phyloP scores from a whole-genome alignment of 1,139 yeast species.

The Pichia sp. region DNA sequence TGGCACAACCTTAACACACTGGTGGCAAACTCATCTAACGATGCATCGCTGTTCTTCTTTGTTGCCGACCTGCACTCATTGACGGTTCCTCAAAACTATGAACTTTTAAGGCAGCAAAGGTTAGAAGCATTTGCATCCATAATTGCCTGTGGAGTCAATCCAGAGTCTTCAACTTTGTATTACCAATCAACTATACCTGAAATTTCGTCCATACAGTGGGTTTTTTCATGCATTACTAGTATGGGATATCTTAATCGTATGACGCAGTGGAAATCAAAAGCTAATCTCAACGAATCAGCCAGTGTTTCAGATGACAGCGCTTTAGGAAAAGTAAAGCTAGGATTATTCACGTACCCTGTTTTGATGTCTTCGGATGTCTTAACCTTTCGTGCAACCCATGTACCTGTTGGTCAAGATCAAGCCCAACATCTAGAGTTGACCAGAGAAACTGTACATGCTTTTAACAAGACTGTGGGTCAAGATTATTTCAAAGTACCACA shows the following conservation, averaged over 20 bases:
- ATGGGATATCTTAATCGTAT: conserved; percentile 86
- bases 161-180: conserved; percentile 63
- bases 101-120: conserved; percentile 46
- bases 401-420: conserved; percentile 97
- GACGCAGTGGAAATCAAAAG: conserved; percentile 96
- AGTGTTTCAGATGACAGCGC: conserved; percentile 26
- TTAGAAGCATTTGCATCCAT: conserved; percentile 81
- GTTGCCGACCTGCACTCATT: conserved; percentile 91
- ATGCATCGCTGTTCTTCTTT: conserved; percentile 58
- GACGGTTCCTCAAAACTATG: conserved; percentile 65
- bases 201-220: conserved; percentile 83
- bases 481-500: conserved; percentile 61
- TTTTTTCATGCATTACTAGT: conserved; percentile 70
- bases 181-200: conserved; percentile 79
- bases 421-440: conserved; percentile 87
- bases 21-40: conserved; percentile 23
- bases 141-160: conserved; percentile 79
- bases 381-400: conserved; percentile 77
- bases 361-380: conserved; percentile 92
- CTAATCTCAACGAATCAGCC: conserved; percentile 43
- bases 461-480: conserved; percentile 48
- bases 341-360: conserved; percentile 85
- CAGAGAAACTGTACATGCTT: conserved; percentile 64
- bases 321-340: conserved; percentile 59
- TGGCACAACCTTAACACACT: conserved; percentile 69